A percentile compares a stretch with the other conserved stretches of the same genome.
These are phyloP conservation scores for Paracoccidioides brasiliensis DNA, from an alignment of 2,329 filamentous ascomycete genomes.

Conservation along the genomic window DNA sequence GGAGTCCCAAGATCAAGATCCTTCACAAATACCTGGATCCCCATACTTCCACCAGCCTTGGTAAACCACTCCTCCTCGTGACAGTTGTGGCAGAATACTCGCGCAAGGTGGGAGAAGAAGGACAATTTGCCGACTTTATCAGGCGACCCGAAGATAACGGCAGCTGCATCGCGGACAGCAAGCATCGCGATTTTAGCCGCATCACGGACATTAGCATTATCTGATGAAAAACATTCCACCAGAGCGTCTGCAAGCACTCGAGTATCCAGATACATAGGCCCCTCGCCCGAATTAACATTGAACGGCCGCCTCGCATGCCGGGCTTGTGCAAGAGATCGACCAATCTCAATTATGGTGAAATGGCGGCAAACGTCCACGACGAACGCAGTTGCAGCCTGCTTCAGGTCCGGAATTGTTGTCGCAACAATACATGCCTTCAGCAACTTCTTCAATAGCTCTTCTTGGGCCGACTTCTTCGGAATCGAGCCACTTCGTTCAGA, in stretches of 20 bases:
- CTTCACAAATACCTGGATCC: constrained; percentile 77
- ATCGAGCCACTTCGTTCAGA: constrained; percentile 74
- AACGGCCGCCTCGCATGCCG: constrained; percentile 70
- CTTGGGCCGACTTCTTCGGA: constrained; percentile 73
- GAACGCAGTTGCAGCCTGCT: constrained; percentile 60
- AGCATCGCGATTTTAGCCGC: constrained; percentile 67
- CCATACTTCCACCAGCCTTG: constrained; percentile 81
- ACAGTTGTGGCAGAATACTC: constrained; percentile 83
- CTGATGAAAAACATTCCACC: constrained; percentile 78
- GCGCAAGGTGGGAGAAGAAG: constrained; percentile 73
- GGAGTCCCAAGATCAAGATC: constrained; percentile 69
- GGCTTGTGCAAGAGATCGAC: constrained; percentile 64
- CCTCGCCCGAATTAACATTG: constrained; percentile 74
- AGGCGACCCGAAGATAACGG: constrained; percentile 64
- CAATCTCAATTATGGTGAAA: constrained; percentile 81
- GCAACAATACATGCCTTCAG: constrained; percentile 83
- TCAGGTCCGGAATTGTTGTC: constrained; percentile 66
- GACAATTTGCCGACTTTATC: constrained; percentile 60
- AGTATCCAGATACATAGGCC: constrained; percentile 75
- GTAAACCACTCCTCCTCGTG: constrained; percentile 98
- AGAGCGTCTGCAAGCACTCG: constrained; percentile 78
- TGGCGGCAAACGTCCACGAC: constrained; percentile 74
- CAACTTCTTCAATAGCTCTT: constrained; percentile 68
- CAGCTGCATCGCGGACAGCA: constrained; percentile 62
- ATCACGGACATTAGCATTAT: constrained; percentile 65